Percentiles rank a stretch among this genome's conserved stretches.
These are phyloP conservation scores for Triticum urartu DNA, from an alignment of 176 grass and related monocot genomes.

Conservation along the genomic window DNA sequence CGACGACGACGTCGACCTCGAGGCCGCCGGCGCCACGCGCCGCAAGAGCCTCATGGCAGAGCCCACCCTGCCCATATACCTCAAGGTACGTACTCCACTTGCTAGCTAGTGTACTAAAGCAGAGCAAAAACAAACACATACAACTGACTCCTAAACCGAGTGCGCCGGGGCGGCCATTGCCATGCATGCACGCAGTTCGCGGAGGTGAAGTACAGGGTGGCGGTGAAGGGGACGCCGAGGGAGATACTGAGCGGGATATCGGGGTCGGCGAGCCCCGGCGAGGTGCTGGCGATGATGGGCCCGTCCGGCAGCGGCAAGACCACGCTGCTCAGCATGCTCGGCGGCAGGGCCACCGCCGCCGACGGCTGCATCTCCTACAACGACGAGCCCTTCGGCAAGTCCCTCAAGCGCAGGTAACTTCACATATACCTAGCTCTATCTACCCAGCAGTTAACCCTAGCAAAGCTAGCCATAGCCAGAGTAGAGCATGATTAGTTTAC, in stretches of 20 bases:
- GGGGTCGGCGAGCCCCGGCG: constrained; percentile 71
- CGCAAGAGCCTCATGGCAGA: constrained; percentile 68
- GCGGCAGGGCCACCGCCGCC: constrained; percentile 47
- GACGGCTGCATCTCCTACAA: constrained; percentile 82
- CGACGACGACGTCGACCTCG: constrained; percentile 74
- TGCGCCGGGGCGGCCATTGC: not conserved
- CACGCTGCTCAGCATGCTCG: constrained; percentile 88
- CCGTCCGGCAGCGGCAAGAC: constrained; percentile 95
- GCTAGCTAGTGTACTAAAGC: not conserved
- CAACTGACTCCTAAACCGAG: not conserved
- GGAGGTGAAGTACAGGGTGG: constrained; percentile 84
- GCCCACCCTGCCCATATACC: constrained; percentile 76
- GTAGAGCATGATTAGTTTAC: not conserved
- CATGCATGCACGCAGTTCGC: constrained; percentile 47
- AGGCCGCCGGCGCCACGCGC: constrained; percentile 38
- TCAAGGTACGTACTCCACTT: constrained; percentile 55
- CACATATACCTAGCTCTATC: not conserved
- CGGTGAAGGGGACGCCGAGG: constrained; percentile 49
- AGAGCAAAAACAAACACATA: not conserved
- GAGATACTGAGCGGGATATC: constrained; percentile 87
- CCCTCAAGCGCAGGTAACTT: constrained; percentile 87
- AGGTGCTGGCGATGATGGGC: constrained; percentile 90
- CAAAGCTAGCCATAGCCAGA: not conserved
- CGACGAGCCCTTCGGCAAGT: constrained; percentile 73
- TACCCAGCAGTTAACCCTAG: not conserved